Evolutionary conservation across 164 flowering plant species (phyloP).

Genomic region (Macadamia integrifolia): DNA sequence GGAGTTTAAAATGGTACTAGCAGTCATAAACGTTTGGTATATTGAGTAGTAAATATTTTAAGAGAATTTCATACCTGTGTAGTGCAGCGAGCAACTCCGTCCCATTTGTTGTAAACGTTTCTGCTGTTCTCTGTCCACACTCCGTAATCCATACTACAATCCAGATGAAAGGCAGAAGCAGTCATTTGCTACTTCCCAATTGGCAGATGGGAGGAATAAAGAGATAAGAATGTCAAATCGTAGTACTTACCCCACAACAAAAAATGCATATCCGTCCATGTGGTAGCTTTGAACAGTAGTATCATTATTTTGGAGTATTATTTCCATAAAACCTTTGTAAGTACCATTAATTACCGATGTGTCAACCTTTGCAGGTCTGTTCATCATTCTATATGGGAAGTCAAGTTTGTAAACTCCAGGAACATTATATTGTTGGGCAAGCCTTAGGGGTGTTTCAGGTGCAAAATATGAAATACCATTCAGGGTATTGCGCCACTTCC

Average conservation of each 20-base stretch:
- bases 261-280: conserved; percentile 92
- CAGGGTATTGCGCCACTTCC: conserved; percentile 65
- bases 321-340: conserved; percentile 78
- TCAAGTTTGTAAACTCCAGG: conserved; percentile 84
- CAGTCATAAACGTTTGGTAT: neutral
- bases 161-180: conserved; percentile 8
- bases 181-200: neutral
- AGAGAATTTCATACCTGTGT: conserved; percentile 47
- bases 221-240: neutral
- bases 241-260: conserved; percentile 85
- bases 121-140: conserved; percentile 90
- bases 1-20: neutral
- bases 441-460: conserved; percentile 80
- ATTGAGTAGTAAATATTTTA: neutral
- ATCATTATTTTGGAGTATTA: conserved; percentile 82
- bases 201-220: neutral
- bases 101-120: conserved; percentile 88
- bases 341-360: conserved; percentile 85
- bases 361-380: conserved; percentile 73
- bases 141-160: conserved; percentile 83
- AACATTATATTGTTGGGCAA: conserved; percentile 71
- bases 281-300: conserved; percentile 77
- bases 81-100: conserved; percentile 85
- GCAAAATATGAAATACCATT: conserved; percentile 78
- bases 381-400: conserved; percentile 72